A percentile compares a stretch with the other conserved stretches of the same genome.
phyloP scores from a whole-genome alignment of 495 filamentous ascomycete genomes.

The Aspergillus bertholletiae region DNA sequence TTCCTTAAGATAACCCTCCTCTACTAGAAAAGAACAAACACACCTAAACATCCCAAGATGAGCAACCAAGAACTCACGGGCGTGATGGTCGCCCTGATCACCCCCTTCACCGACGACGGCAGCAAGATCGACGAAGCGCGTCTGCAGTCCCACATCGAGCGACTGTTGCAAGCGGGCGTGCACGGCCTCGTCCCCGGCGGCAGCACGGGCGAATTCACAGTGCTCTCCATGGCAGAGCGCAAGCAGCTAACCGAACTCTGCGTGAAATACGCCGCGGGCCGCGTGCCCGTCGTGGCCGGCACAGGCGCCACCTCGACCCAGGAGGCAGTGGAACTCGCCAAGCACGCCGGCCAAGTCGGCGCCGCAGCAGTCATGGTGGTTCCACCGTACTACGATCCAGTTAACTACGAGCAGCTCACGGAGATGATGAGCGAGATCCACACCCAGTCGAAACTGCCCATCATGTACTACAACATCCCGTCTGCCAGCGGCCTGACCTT shows the following conservation, averaged over 20 bases:
- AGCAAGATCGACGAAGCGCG: slow-evolving; percentile 27
- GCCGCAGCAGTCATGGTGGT: slow-evolving; percentile 36
- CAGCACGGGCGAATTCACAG: slow-evolving; percentile 40
- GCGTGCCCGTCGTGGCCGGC: slow-evolving; percentile 32
- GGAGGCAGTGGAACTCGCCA: slow-evolving; percentile 32
- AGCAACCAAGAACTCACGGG: slow-evolving; percentile 19
- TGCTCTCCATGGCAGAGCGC: slow-evolving; percentile 26
- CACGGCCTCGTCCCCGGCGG: slow-evolving; percentile 40
- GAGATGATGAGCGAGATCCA: slow-evolving; percentile 31
- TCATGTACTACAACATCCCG: slow-evolving; percentile 38
- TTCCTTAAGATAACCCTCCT: no score
- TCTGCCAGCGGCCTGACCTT: slow-evolving; percentile 25
- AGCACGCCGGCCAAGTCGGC: slow-evolving; percentile 28
- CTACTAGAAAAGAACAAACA: not conserved
- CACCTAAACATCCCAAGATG: not conserved
- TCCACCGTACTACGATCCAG: slow-evolving; percentile 36
- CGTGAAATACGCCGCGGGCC: slow-evolving; percentile 30
- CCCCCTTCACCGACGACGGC: slow-evolving; percentile 34
- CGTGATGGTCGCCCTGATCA: slow-evolving; percentile 37
- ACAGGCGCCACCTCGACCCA: slow-evolving; percentile 25
- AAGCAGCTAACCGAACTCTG: slow-evolving; percentile 38
- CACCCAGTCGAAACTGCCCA: slow-evolving; percentile 21
- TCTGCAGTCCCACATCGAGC: slow-evolving; percentile 35
- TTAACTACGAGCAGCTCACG: slow-evolving; percentile 26
- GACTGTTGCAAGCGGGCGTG: slow-evolving; percentile 28